A percentile compares a stretch with the other conserved stretches of the same genome.
These are phyloP conservation scores for Botrytis sinoallii DNA, from an alignment of 2,329 filamentous ascomycete species.

Conservation along the genomic window DNA sequence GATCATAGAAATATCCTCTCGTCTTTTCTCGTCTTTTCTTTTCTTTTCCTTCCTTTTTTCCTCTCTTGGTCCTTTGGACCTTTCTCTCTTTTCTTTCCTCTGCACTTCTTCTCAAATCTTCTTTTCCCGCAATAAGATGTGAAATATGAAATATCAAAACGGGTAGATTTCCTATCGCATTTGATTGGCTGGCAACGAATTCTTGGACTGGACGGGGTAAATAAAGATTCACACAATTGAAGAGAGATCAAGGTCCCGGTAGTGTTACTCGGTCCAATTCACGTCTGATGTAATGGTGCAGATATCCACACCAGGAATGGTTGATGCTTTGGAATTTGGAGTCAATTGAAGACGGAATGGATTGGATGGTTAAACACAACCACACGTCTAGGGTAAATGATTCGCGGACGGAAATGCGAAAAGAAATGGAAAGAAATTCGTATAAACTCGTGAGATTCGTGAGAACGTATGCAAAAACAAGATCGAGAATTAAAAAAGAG, in stretches of 20 bases:
- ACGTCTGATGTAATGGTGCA: conserved; percentile 20
- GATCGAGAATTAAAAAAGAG: background rate
- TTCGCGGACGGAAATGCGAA: background rate
- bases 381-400: background rate
- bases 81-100: too few species aligned
- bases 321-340: background rate
- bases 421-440: background rate
- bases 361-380: background rate
- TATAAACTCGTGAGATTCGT: conserved; percentile 11
- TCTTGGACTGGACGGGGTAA: background rate
- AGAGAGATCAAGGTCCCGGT: background rate
- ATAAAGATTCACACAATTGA: background rate
- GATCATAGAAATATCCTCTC: background rate
- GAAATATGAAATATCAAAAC: background rate
- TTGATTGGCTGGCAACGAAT: background rate
- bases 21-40: background rate
- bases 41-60: too few species aligned
- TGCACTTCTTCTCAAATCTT: background rate
- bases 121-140: background rate
- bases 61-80: background rate
- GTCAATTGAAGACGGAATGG: background rate
- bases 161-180: background rate
- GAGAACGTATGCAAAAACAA: background rate
- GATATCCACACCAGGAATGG: background rate
- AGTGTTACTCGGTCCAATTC: conserved; percentile 1